Base-by-base conservation (phyloP, 1,284 basidiomycete genomes). In the Irpex sp. region DNA sequence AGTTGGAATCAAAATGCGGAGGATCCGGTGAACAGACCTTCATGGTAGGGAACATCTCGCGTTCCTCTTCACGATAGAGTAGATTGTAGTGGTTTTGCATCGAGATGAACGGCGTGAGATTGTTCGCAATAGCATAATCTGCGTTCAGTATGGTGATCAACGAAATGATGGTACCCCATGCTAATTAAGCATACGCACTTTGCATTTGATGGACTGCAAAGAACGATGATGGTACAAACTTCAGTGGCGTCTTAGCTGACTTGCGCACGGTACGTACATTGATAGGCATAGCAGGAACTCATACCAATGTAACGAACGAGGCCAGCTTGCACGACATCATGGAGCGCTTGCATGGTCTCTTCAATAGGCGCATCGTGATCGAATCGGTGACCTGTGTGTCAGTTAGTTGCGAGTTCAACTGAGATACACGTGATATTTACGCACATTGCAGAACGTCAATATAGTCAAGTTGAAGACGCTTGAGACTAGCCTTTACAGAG, bases 41-140 rank as follows among this genome's bases (percentile, higher is more conserved):
- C 21, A 83, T 71, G 0, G 81, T 82, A 1, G 87, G 86, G 69
- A 86, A 81, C 86, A 89, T 88, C 72, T 89, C 86, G 8, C 85
- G 76, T 70, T 87, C 86, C 67, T 88, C 86, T 67, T 90, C 87
- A 15, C 87, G 78, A 66, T 89, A 88, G 9, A 84, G 64, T 1
- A 84, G 69, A 47, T 71, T 81, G 69, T 85, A 80, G 60, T 83
- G 85, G 71, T 88, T 87, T 71, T 92, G 89, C 88, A 90, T 89
- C 8, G 82, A 85, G 68, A 88, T 84, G 75, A 88, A 88, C 0
- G 84, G 84, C 0, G 86, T 88, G 36, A 87, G 76, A 13, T 81
- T 80, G 72, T 88, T 82, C 38, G 73, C 57, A 47, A 58, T 62
- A 5, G 61, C 61, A 34, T 62, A 62, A 44, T 62, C 44, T 62